Evolutionary conservation across 2,329 filamentous ascomycete genomes (phyloP), one percentile per base, ranked within the genome.

Genomic region (Capronia coronata): DNA sequence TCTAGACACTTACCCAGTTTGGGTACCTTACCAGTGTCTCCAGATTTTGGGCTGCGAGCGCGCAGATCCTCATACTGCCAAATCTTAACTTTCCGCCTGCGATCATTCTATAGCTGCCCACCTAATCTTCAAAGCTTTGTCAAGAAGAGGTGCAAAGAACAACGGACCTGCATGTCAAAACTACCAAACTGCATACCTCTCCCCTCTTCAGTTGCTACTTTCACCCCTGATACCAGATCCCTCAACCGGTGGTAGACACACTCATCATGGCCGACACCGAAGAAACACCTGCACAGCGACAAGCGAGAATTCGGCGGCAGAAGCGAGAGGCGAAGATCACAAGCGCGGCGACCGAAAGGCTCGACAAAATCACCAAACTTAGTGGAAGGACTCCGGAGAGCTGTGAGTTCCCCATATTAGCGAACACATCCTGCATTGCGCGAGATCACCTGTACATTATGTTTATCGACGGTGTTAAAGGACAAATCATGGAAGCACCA

Each of bases 241-340:
- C 21, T 41, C 21, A 21, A 41, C n/a, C 9, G 10, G 8, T 8
- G 22, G 5, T 25, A 14, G 9, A 7, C 19, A 19, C 19, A 10
- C 14, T 10, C 39, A 48, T 2, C 2, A 54, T 54, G 51, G 51
- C 51, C 10, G 51, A 54, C 22, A 19, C 37, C 21, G 69, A 71
- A 48, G 71, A 74, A 61, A 72, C 72, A 1, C 69, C 71, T 13
- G 68, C 70, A 14, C 72, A 74, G 53, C 63, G 64, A 56, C 73
- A 78, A 59, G 79, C 80, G 43, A 77, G 80, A 40, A 69, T 80
- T 48, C 76, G 80, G 35, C 77, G 80, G 52, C 80, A 84, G 63
- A 78, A 79, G 53, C 75, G 79, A 14, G 75, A 80, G 60, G 79
- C 79, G 48, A 83, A 83, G 66, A 77, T 82, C 62, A 73, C 71